Evolutionary conservation across 2,329 filamentous ascomycete genomes (phyloP), one percentile per base, ranked within the genome.

Genomic region (Metarhizium anisopliae): DNA sequence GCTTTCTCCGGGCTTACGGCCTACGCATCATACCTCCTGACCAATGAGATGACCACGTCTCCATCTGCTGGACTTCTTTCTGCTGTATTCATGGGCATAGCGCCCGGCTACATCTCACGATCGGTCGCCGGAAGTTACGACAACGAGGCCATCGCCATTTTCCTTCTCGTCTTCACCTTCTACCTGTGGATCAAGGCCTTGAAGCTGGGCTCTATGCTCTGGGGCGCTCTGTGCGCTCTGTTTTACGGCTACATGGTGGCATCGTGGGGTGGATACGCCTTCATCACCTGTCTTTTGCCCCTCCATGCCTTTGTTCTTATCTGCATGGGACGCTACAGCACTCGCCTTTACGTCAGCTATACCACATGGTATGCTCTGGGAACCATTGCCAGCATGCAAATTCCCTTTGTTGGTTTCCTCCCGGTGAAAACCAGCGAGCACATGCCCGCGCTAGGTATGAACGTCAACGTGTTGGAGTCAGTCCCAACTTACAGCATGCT

Each of bases 181-280:
- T 99, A 86, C 75, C 83, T 99, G 54, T 99, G 94, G 94, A 96
- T 99, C 76, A 97, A 97, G 81, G 90, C 94, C 20, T 81, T 99
- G 63, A 99, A 99, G 79, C 83, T 91, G 57, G 94, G 94, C 30
- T 97, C 94, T 52, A 91, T 95, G 71, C 89, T 96, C 73, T 99
- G 93, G 93, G 93, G 91, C 64, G 92, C 90, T 42, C 79, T 96
- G 60, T 94, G 92, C 64, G 94, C 94, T 47, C 80, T 99, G 55
- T 97, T 95, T 76, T 99, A 99, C 74, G 94, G 94, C 68, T 99
- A 99, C 84, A 99, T 99, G 94, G 94, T 99, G 61, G 94, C 93
- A 51, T 95, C 95, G 18, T 99, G 94, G 94, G 94, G 94, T 80
- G 94, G 94, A 68, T 99, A 99, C 72, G 94, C 96, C 67, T 99